Evolutionary conservation across 2,329 filamentous ascomycete species (phyloP).

Genomic region (Cladobotryum protrusum): DNA sequence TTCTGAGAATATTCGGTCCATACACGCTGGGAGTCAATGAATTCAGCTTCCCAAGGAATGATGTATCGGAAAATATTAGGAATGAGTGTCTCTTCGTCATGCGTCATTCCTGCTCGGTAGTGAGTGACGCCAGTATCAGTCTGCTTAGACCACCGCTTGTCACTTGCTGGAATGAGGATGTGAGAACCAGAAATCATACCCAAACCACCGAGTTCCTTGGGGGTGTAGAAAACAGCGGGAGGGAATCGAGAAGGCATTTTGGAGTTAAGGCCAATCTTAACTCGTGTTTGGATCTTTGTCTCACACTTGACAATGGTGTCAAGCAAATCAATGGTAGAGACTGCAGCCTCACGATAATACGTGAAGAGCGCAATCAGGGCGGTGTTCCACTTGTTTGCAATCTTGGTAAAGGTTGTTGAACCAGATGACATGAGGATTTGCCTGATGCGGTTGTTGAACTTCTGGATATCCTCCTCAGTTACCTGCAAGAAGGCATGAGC

Average conservation of each 20-base stretch:
- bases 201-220: conserved; percentile 91
- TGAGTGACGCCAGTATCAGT: conserved; percentile 96
- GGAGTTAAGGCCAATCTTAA: conserved; percentile 97
- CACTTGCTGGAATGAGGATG: conserved; percentile 92
- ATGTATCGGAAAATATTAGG: conserved; percentile 99
- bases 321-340: conserved; percentile 86
- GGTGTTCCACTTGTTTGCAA: conserved; percentile 99
- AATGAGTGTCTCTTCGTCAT: conserved; percentile 95
- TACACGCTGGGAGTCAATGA: conserved; percentile 96
- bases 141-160: conserved; percentile 98
- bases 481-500: conserved; percentile 97
- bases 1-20: conserved; percentile 99
- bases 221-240: conserved; percentile 96
- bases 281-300: conserved; percentile 97
- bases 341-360: conserved; percentile 95
- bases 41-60: conserved; percentile 97
- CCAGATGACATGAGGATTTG: conserved; percentile 99
- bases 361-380: conserved; percentile 95
- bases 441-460: conserved; percentile 98
- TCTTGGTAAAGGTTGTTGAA: conserved; percentile 99
- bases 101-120: conserved; percentile 95
- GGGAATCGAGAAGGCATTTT: conserved; percentile 99
- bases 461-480: conserved; percentile 94
- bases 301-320: conserved; percentile 99
- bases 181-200: conserved; percentile 99